Evolutionary conservation across 2,329 filamentous ascomycete species (phyloP), one percentile per base, ranked within the genome.

Genomic region (Colletotrichum liriopes): DNA sequence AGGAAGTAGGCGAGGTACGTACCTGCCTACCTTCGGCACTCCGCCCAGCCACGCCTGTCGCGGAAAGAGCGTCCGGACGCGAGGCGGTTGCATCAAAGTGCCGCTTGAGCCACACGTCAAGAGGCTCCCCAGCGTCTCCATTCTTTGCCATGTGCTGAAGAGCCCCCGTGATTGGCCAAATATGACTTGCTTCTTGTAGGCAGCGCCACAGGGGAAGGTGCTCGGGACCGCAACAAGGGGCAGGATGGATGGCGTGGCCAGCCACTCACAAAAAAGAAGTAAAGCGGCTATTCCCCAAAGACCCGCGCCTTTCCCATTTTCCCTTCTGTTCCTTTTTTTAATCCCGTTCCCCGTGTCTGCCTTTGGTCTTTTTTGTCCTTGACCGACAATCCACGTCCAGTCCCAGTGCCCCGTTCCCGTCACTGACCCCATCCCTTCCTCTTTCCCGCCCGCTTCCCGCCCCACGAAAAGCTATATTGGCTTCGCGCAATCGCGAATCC

Each of bases 211-310:
- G 52, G 45, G 68, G 37, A 29, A n/a, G 59, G 35, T 47, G 26
- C 35, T 1, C 35, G 2, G 47, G 61, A 23, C 39, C 29, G 49
- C 26, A 47, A 41, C 60, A 23, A 49, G 43, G 69, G 32, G 41
- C 37, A 23, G 62, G 35, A 62, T 47, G 62, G 35, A 62, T 47
- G 55, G 45, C 14, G 47, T 18, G 43, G 65, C 69, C 65, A 64
- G 69, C 65, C 69, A 72, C 65, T 72, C 65, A 72, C 54, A 54
- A 59, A 69, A 63, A 64, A 59, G 54, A 63, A 62, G 65, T 72
- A 72, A 60, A 72, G 70, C 65, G 59, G 65, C 70, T 70, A 60
- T 69, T 65, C 70, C 70, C 69, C 65, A 72, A 64, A 55, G 45
- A 72, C 59, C 39, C 29, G 52, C 51, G 58, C 49, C 8, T 56